Base-by-base conservation (phyloP, 495 filamentous ascomycete species). In the Pyrenopolyporus hunteri region DNA sequence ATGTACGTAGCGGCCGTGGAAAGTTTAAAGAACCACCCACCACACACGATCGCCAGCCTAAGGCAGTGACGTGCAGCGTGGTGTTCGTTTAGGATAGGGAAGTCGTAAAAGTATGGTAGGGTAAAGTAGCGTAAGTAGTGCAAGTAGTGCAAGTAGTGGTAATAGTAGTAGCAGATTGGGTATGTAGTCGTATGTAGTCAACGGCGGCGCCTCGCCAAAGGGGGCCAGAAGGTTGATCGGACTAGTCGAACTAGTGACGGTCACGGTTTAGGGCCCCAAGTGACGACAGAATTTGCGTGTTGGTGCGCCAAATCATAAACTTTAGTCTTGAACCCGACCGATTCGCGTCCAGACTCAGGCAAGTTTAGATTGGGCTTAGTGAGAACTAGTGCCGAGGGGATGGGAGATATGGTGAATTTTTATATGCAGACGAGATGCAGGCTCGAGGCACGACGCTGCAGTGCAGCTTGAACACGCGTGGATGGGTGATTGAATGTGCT, bases 281-380 rank as follows among this genome's bases (percentile, higher is more conserved):
- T 65, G 62, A 65, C 62, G 62, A 65, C 62, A 65, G 56, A 65
- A 56, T 65, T 59, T 59, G 62, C 62, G 62, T 55, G 61, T 42
- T 58, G 62, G 62, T 59, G 50, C 62, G 62, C 56, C 62, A 65
- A 55, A 59, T 59, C 31, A 51, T 45, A 65, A 59, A 59, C 40
- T 51, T 60, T 65, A 65, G 62, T 55, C 62, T 57, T 23, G 20
- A 53, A 65, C 49, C 57, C 55, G 39, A 65, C 43, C 62, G 50
- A 59, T 58, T 65, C 56, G 56, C 62, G 62, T 59, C 62, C 62
- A 65, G 62, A 59, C 62, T 65, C 50, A 65, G 55, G 56, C 56
- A 65, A 40, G 62, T 59, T 65, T 65, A 65, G 62, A 65, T 65
- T 65, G 62, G 62, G 62, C 50, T 65, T 65, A 65, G 62, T 59